These are phyloP conservation scores for Aspergillus texensis DNA, from an alignment of 2,329 filamentous ascomycete species.

Conservation along the genomic window DNA sequence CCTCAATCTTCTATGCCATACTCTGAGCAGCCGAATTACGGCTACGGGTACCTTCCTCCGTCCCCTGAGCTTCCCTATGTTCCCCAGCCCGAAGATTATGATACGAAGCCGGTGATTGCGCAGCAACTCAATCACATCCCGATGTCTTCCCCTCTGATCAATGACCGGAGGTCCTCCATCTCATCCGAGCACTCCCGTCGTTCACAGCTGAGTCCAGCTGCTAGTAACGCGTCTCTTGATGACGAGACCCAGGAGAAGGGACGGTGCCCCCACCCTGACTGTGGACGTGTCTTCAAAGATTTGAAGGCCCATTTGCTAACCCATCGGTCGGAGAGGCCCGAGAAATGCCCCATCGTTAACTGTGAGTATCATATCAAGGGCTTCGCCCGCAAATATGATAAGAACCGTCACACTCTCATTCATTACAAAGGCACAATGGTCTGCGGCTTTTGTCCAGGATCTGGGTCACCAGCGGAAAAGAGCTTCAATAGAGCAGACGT, in stretches of 20 bases:
- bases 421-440: constrained; percentile 99
- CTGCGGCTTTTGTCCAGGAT: constrained; percentile 89
- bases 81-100: constrained; percentile 31
- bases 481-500: constrained; percentile 94
- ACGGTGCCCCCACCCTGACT: constrained; percentile 80
- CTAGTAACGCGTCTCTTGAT: constrained; percentile 62
- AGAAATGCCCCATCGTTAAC: constrained; percentile 89
- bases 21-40: constrained; percentile 34
- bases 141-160: constrained; percentile 62
- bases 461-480: constrained; percentile 86
- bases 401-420: constrained; percentile 89
- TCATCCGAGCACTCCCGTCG: constrained; percentile 70
- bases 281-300: constrained; percentile 85
- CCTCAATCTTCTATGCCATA: constrained; percentile 37
- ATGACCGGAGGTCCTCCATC: constrained; percentile 67
- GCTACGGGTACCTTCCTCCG: constrained; percentile 33
- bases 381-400: constrained; percentile 94
- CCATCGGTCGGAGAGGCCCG: constrained; percentile 84
- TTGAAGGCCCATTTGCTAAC: constrained; percentile 93
- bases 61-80: constrained; percentile 42
- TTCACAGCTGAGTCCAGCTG: constrained; percentile 61
- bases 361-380: constrained; percentile 93
- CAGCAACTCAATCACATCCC: constrained; percentile 28
- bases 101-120: constrained; percentile 30
- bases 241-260: constrained; percentile 67